A percentile compares a stretch with the other conserved stretches of the same genome.
Evolutionary conservation across 768 basidiomycete species (phyloP).

Genomic region (Trametes meyenii): DNA sequence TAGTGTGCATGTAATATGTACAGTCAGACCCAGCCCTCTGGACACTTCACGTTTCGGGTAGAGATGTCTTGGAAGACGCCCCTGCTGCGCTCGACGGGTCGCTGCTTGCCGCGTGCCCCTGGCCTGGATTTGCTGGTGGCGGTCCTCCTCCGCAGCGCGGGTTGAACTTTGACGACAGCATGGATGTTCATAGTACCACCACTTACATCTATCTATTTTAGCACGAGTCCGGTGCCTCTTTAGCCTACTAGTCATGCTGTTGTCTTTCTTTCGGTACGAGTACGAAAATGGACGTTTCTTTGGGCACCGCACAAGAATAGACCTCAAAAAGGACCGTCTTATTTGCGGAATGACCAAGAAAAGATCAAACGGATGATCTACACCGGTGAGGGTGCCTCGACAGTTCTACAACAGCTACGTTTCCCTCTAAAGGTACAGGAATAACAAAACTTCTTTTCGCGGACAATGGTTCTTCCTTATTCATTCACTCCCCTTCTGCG

Average conservation of each 20-base stretch:
- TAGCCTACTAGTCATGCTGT: conserved; percentile 7
- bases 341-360: too few relatives aligned
- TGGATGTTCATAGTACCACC: conserved; percentile 7
- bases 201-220: conserved; percentile 9
- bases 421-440: conserved; percentile 8
- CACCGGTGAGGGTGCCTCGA: background rate
- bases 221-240: conserved; percentile 6
- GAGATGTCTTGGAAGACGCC: background rate
- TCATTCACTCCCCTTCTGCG: background rate
- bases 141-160: conserved; percentile 13
- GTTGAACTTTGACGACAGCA: conserved; percentile 3
- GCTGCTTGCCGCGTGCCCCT: background rate
- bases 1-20: conserved; percentile 22
- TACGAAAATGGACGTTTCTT: conserved; percentile 18
- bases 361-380: background rate
- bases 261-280: background rate
- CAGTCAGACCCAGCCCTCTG: conserved; percentile 8
- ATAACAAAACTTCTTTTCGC: conserved; percentile 6
- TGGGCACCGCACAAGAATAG: conserved; percentile 4
- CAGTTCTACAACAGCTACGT: background rate
- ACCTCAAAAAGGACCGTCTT: background rate
- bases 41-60: conserved; percentile 11
- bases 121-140: background rate
- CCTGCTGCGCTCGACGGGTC: conserved; percentile 3
- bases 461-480: background rate